These are phyloP conservation scores for Metarhizium album DNA, from an alignment of 2,329 filamentous ascomycete species.

Conservation along the genomic window DNA sequence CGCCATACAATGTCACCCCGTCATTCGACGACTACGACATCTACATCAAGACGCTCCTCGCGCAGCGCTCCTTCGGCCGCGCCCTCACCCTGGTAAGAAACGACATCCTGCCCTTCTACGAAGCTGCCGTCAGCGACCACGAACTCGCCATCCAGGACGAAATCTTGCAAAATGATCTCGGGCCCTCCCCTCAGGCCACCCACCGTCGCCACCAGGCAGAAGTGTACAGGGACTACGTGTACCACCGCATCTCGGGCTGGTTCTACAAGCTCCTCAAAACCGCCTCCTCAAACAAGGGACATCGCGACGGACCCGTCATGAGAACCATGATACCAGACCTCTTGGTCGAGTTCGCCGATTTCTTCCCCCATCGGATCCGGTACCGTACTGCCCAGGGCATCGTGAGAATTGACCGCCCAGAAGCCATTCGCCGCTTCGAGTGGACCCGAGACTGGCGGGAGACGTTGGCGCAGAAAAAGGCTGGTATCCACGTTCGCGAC, in stretches of 20 bases:
- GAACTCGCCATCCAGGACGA: slow-evolving; percentile 21
- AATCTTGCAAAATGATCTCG: slow-evolving; percentile 18
- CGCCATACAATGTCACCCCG: slow-evolving; percentile 46
- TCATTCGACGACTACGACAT: slow-evolving; percentile 44
- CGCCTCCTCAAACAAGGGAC: slow-evolving; percentile 12
- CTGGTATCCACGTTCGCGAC: slow-evolving; percentile 7
- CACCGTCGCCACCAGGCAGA: slow-evolving; percentile 19
- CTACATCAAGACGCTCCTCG: slow-evolving; percentile 29
- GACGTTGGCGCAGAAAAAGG: slow-evolving; percentile 18
- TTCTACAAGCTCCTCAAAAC: slow-evolving; percentile 17
- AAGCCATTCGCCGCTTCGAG: slow-evolving; percentile 11
- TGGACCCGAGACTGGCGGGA: slow-evolving; percentile 13
- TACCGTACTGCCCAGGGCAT: slow-evolving; percentile 24
- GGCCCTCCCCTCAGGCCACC: slow-evolving; percentile 8
- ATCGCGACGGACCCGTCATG: slow-evolving; percentile 14
- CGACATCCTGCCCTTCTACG: slow-evolving; percentile 30
- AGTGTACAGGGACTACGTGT: slow-evolving; percentile 21
- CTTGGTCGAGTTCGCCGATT: slow-evolving; percentile 22
- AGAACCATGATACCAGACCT: slow-evolving; percentile 18
- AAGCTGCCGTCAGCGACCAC: slow-evolving; percentile 14
- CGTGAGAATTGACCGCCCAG: slow-evolving; percentile 16
- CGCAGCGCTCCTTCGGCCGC: slow-evolving; percentile 14
- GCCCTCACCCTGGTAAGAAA: slow-evolving; percentile 28
- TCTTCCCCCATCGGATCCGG: slow-evolving; percentile 18
- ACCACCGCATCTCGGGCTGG: slow-evolving; percentile 19